Evolutionary conservation across 371 early-diverging fungal genomes (phyloP).

Genomic region (Mucor mucedo): DNA sequence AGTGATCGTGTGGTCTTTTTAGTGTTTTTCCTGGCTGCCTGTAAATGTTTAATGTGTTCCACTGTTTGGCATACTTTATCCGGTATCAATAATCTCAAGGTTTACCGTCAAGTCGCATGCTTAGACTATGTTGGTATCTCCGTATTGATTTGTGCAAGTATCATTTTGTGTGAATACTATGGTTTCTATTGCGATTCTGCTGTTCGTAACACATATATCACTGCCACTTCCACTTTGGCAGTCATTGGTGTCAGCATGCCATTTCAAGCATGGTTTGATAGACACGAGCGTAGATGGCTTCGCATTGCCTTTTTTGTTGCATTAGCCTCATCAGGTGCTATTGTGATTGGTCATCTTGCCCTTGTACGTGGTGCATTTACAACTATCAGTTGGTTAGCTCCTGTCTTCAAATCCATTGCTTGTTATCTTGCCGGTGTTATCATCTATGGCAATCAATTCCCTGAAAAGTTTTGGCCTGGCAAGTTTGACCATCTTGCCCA

Average conservation of each 20-base stretch:
- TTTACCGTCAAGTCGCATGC: slow-evolving; percentile 58
- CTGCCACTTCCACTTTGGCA: slow-evolving; percentile 53
- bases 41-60: slow-evolving; percentile 75
- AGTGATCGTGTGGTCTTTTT: slow-evolving; percentile 61
- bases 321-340: slow-evolving; percentile 65
- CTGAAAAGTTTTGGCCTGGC: slow-evolving; percentile 78
- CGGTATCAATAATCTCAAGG: slow-evolving; percentile 74
- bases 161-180: slow-evolving; percentile 67
- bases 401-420: slow-evolving; percentile 46
- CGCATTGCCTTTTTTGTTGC: slow-evolving; percentile 58
- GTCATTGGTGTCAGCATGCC: slow-evolving; percentile 52
- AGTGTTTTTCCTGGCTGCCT: slow-evolving; percentile 66
- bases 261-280: slow-evolving; percentile 55
- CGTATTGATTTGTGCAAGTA: slow-evolving; percentile 70
- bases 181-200: slow-evolving; percentile 75
- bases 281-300: slow-evolving; percentile 47
- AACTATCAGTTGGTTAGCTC: slow-evolving; percentile 49
- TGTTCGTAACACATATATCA: slow-evolving; percentile 68
- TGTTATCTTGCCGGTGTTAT: slow-evolving; percentile 50
- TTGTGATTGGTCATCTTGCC: slow-evolving; percentile 67
- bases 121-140: slow-evolving; percentile 88
- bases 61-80: slow-evolving; percentile 75
- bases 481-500: slow-evolving; percentile 75
- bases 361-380: slow-evolving; percentile 59
- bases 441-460: slow-evolving; percentile 74